Evolutionary conservation across 208 protist genomes (phyloP).

Genomic region (Endotrypanum monterogeii): DNA sequence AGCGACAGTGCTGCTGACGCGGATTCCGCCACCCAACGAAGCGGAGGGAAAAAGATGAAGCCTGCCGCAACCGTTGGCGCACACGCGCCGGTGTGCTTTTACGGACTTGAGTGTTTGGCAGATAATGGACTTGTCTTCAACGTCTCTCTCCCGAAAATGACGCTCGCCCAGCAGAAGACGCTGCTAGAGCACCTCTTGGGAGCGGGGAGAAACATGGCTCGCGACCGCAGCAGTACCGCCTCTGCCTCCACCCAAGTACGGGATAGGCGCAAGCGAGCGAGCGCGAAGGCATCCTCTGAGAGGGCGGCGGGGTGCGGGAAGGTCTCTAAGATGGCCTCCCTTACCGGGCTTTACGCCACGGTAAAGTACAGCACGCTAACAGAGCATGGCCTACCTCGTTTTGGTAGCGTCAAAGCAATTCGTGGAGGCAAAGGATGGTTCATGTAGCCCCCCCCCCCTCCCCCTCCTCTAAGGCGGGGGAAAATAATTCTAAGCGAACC

Average conservation of each 20-base stretch:
- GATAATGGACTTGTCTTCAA: conserved; percentile 82
- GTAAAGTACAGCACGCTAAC: conserved; percentile 84
- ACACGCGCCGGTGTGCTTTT: conserved; percentile 56
- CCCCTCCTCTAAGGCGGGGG: no score
- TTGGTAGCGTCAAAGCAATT: conserved; percentile 85
- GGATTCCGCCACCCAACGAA: neutral
- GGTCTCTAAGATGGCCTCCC: conserved; percentile 24
- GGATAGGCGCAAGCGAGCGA: neutral
- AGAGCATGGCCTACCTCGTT: conserved; percentile 84
- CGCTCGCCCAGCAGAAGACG: conserved; percentile 46
- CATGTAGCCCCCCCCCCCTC: conserved; percentile 31
- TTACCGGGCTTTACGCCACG: conserved; percentile 85
- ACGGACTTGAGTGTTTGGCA: conserved; percentile 82
- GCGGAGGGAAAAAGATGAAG: conserved; percentile 6
- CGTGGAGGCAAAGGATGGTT: conserved; percentile 89
- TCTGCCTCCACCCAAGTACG: neutral
- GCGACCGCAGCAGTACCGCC: neutral
- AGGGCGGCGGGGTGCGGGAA: neutral
- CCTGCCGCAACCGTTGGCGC: neutral
- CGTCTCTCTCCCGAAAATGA: conserved; percentile 74
- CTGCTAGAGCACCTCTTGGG: conserved; percentile 72
- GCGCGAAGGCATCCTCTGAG: conserved; percentile 8
- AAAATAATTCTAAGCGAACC: neutral
- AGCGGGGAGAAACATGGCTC: conserved; percentile 15
- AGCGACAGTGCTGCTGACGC: neutral